phyloP scores from a whole-genome alignment of 1,284 basidiomycete species.

The Sporisorium graminicola region DNA sequence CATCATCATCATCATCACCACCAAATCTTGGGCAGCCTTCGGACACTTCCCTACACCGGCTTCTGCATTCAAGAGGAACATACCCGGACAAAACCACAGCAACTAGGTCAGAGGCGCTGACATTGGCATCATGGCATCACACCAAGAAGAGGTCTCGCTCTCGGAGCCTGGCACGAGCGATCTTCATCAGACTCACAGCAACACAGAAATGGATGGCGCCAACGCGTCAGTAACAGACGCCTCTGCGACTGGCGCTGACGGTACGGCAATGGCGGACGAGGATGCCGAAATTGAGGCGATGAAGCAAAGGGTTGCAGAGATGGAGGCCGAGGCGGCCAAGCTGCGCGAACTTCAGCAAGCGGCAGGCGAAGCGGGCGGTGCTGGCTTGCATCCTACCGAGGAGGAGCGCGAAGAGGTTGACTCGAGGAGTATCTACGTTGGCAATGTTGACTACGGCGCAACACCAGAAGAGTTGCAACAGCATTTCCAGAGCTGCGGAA shows the following conservation, averaged over 20 bases:
- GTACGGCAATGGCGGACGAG: constrained; percentile 49
- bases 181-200: constrained; percentile 14
- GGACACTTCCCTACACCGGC: neutral
- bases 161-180: constrained; percentile 42
- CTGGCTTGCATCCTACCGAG: constrained; percentile 51
- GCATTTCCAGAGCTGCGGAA: constrained; percentile 97
- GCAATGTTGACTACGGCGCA: constrained; percentile 97
- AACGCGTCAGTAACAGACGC: constrained; percentile 7
- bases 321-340: constrained; percentile 90
- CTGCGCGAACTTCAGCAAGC: constrained; percentile 90
- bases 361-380: constrained; percentile 74
- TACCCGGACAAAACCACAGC: too few species aligned
- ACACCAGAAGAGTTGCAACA: constrained; percentile 98
- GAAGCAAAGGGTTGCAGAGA: constrained; percentile 83
- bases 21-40: neutral
- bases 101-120: neutral
- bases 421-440: constrained; percentile 90
- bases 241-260: constrained; percentile 17
- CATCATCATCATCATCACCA: constrained; percentile 1
- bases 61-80: neutral
- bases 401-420: constrained; percentile 78
- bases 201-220: constrained; percentile 3
- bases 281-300: constrained; percentile 75
- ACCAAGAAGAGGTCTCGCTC: constrained; percentile 50
- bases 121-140: constrained; percentile 34